Evolutionary conservation across 192 early-diverging fungal genomes (phyloP), one percentile per base, ranked within the genome.

Genomic region (Fimicolochytrium jonesii): DNA sequence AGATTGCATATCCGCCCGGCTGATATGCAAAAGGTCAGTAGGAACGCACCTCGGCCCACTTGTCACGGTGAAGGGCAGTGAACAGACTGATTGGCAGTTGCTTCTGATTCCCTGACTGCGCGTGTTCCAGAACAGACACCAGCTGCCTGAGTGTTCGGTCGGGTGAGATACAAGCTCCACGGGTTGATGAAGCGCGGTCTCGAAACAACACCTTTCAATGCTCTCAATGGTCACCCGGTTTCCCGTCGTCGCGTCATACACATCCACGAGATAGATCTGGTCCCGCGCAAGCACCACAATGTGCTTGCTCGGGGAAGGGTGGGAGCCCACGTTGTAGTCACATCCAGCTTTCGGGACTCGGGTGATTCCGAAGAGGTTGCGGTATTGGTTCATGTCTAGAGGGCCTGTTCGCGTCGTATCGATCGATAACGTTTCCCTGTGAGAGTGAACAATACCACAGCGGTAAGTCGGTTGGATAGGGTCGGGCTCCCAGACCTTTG

Each of bases 311-410:
- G 69, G 47, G 11, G 77, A 71, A 25, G 83, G 76, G 49, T 76
- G 68, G 0, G 70, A 47, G 54, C 85, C 75, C 7, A 78, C 75
- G 4, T 90, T 70, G 36, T 79, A 74, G 66, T 95, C 93, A 50
- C 89, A 88, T 46, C 77, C 82, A 41, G 76, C 76, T 52, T 84
- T 78, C 13, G 93, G 93, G 29, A 93, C 86, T 39, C 93, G 83
- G 4, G 91, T 92, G 46, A 89, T 75, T 5, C 90, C 91, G 67
- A 91, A 89, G 6, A 88, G 53, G 34, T 84, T 67, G 26, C 77
- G 75, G 69, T 93, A 95, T 72, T 95, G 93, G 69, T 88, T 61
- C 92, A 95, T 93, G 66, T 90, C 91, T 32, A 86, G 70, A 11
- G 89, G 78, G 3, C 88, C 85, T 0, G 70, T 71, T 47, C 77